phyloP scores from a whole-genome alignment of 495 filamentous ascomycete species.

The Annulohypoxylon nitens region DNA sequence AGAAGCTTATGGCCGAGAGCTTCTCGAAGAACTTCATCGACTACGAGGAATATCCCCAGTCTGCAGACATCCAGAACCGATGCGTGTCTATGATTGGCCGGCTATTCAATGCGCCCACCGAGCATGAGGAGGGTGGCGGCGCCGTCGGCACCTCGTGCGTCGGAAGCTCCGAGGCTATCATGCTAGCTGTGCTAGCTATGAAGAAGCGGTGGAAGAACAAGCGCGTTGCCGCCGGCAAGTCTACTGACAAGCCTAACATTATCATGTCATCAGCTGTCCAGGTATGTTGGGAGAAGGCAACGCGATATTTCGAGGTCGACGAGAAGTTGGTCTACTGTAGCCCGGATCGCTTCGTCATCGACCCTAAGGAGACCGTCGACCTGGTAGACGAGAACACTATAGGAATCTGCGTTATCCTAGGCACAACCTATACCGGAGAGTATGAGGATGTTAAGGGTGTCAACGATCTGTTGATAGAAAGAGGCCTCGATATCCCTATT shows the following conservation, averaged over 20 bases:
- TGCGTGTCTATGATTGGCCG: slow-evolving; percentile 95
- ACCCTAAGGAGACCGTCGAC: slow-evolving; percentile 83
- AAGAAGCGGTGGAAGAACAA: slow-evolving; percentile 94
- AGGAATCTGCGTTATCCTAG: slow-evolving; percentile 89
- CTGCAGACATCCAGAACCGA: slow-evolving; percentile 90
- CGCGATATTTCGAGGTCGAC: slow-evolving; percentile 94
- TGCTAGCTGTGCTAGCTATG: slow-evolving; percentile 91
- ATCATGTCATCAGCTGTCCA: slow-evolving; percentile 94
- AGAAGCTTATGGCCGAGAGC: slow-evolving; percentile 89
- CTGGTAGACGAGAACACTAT: slow-evolving; percentile 97
- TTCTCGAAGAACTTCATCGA: slow-evolving; percentile 95
- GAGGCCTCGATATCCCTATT: slow-evolving; percentile 80
- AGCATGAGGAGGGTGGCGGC: slow-evolving; percentile 59
- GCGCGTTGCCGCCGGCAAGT: slow-evolving; percentile 81
- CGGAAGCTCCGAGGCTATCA: slow-evolving; percentile 90
- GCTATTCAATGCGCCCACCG: slow-evolving; percentile 78
- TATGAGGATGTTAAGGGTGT: slow-evolving; percentile 93
- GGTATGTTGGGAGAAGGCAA: slow-evolving; percentile 96
- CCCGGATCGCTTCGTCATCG: slow-evolving; percentile 83
- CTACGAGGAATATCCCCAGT: slow-evolving; percentile 92
- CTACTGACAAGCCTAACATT: slow-evolving; percentile 82
- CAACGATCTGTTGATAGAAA: slow-evolving; percentile 82
- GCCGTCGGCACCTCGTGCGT: slow-evolving; percentile 88
- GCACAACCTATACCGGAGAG: slow-evolving; percentile 95
- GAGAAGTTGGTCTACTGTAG: slow-evolving; percentile 91